These are phyloP conservation scores for Artomyces pyxidatus DNA, from an alignment of 768 basidiomycete species.

Conservation along the genomic window DNA sequence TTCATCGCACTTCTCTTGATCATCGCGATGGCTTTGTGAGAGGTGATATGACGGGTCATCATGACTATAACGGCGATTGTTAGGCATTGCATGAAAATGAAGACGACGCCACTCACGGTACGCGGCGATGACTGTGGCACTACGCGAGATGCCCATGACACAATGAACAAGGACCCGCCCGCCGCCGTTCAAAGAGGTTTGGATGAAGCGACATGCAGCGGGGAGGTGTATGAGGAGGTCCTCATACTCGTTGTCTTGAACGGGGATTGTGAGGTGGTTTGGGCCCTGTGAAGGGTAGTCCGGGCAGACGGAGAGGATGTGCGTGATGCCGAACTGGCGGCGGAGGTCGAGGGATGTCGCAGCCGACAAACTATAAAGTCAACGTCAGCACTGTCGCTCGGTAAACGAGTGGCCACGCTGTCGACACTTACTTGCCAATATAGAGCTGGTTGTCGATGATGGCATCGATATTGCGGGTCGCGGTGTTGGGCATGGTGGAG, in stretches of 20 bases:
- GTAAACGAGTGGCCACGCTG: background rate
- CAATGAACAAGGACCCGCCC: conserved; percentile 67
- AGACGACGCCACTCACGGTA: conserved; percentile 46
- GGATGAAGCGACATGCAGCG: conserved; percentile 51
- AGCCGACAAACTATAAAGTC: conserved; percentile 7
- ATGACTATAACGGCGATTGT: conserved; percentile 8
- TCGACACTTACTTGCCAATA: conserved; percentile 14
- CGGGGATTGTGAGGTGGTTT: conserved; percentile 59
- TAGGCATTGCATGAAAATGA: background rate
- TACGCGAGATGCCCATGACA: conserved; percentile 65
- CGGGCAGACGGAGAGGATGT: conserved; percentile 69
- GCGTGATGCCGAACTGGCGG: conserved; percentile 65
- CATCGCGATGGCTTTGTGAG: conserved; percentile 8
- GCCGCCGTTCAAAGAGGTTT: conserved; percentile 40
- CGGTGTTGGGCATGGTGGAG: conserved; percentile 7
- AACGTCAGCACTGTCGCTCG: too few species aligned
- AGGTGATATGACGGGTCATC: conserved; percentile 7
- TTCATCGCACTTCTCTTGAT: conserved; percentile 30
- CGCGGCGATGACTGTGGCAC: conserved; percentile 65
- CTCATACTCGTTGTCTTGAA: conserved; percentile 42
- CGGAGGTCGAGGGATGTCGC: conserved; percentile 11
- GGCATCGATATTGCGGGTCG: conserved; percentile 10
- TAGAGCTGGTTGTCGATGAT: conserved; percentile 14
- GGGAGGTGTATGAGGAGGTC: conserved; percentile 62
- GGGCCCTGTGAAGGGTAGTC: conserved; percentile 54